These are phyloP conservation scores for Diutina ranongensis DNA, from an alignment of 1,139 yeast genomes.

Conservation along the genomic window DNA sequence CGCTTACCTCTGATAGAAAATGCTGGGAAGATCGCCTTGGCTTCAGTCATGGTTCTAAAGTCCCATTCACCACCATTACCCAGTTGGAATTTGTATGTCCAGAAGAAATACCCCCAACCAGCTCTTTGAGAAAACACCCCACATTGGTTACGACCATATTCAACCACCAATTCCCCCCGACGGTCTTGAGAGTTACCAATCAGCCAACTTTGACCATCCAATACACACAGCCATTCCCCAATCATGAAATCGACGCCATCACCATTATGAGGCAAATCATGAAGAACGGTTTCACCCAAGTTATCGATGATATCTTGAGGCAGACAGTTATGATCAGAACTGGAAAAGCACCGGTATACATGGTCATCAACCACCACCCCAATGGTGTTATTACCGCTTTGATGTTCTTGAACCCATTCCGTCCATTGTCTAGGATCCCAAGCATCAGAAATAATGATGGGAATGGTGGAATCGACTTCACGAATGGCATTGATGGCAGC, in stretches of 20 bases:
- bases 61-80: constrained; percentile 99
- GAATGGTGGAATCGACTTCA: constrained; percentile 41
- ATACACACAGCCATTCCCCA: constrained; percentile 86
- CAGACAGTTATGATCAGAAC: constrained; percentile 51
- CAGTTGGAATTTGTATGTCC: constrained; percentile 80
- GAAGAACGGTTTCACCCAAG: constrained; percentile 39
- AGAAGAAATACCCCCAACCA: constrained; percentile 57
- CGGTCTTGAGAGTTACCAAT: constrained; percentile 24
- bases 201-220: constrained; percentile 68
- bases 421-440: constrained; percentile 87
- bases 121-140: constrained; percentile 36
- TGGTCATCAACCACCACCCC: constrained; percentile 79
- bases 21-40: neutral
- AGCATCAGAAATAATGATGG: constrained; percentile 80
- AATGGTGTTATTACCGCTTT: constrained; percentile 23
- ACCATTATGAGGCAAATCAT: constrained; percentile 35
- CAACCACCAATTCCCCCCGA: constrained; percentile 24
- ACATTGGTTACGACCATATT: constrained; percentile 32
- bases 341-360: constrained; percentile 77
- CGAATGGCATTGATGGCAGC: constrained; percentile 57
- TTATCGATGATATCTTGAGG: constrained; percentile 56
- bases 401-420: constrained; percentile 41
- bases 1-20: constrained; percentile 10
- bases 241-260: constrained; percentile 59
- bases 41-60: constrained; percentile 18